These are phyloP conservation scores for Fragilaria crotonensis DNA, from an alignment of 108 stramenopile species.

Conservation along the genomic window DNA sequence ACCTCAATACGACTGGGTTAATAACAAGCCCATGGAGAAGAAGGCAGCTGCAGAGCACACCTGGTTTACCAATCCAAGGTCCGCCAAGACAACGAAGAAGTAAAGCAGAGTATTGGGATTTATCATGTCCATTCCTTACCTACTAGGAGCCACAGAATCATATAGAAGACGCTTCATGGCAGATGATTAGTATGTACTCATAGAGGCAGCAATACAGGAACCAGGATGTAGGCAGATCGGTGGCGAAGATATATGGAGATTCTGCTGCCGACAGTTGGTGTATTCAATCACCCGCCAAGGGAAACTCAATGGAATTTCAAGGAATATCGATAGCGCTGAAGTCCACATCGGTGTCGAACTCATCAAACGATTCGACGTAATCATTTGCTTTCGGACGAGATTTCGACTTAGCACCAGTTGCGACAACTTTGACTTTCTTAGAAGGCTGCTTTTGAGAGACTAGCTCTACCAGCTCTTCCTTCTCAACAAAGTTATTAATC, in stretches of 20 bases:
- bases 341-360: constrained; percentile 46
- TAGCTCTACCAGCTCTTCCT: constrained; percentile 38
- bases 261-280: neutral
- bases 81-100: neutral
- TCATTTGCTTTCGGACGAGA: neutral
- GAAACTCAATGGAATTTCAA: neutral
- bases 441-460: constrained; percentile 15
- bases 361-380: constrained; percentile 21
- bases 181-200: neutral
- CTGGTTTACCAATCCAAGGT: too few relatives aligned
- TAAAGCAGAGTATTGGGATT: neutral
- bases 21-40: neutral
- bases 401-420: neutral
- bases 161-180: neutral
- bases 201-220: neutral
- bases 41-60: too few relatives aligned
- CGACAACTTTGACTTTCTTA: constrained; percentile 8
- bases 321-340: constrained; percentile 29
- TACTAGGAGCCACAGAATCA: neutral
- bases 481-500: constrained; percentile 56
- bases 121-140: neutral
- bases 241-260: neutral
- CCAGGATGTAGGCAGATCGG: neutral
- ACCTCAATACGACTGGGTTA: neutral
- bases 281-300: neutral